Evolutionary conservation across 805 yeast species (phyloP), one percentile per base, ranked within the genome.

Genomic region (Candida parachauliodes): DNA sequence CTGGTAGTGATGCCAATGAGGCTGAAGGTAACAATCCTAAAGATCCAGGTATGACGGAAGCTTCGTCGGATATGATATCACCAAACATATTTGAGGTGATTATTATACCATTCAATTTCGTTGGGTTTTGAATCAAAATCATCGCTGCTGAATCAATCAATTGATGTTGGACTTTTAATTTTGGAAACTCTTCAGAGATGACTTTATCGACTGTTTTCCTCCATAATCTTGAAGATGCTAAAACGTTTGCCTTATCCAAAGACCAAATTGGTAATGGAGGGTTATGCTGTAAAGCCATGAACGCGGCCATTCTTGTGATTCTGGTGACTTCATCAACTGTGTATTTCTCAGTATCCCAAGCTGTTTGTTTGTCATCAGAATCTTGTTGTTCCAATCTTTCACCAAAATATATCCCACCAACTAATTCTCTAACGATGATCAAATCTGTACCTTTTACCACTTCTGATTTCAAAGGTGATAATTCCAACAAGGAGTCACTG

Each of bases 131-230:
- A 52, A 93, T 85, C 51, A 93, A 70, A 57, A 91, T 91, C 98
- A 93, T 93, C 35, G 98, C 98, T 37, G 98, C 98, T 10, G 98
- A 89, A 66, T 93, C 98, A 54, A 93, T 91, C 62, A 93, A 77
- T 72, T 93, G 98, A 67, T 93, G 96, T 61, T 91, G 87, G 32
- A 89, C 73, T 19, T 74, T 76, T 54, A 93, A 70, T 52, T 81
- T 84, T 38, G 98, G 98, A 73, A 93, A 93, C 65, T 93, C 98
- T 44, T 81, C 77, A 44, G 73, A 67, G 49, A 93, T 83, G 32
- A 89, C 85, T 55, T 82, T 79, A 49, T 87, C 86, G 31, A 91
- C 96, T 14, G 95, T 87, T 62, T 79, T 83, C 68, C 98, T 81
- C 98, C 98, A 93, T 53, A 93, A 72, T 64, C 98, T 80, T 30